Percentiles rank a stretch among this genome's conserved stretches.
These are phyloP conservation scores for Trichoderma breve DNA, from an alignment of 2,329 filamentous ascomycete species.

Conservation along the genomic window DNA sequence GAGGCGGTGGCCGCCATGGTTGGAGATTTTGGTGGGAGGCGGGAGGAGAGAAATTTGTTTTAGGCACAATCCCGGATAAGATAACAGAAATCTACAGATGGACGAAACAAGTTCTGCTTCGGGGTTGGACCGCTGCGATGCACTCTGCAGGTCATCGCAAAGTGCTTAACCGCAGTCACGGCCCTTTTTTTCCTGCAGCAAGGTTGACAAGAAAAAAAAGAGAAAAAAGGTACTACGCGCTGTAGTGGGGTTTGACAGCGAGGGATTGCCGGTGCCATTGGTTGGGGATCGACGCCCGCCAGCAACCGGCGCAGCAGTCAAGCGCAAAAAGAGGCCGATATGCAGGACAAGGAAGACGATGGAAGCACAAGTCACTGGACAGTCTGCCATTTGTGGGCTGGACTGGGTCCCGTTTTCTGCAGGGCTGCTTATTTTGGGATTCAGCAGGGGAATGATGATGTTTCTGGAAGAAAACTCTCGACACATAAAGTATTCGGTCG, in stretches of 20 bases:
- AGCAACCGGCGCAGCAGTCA: neutral
- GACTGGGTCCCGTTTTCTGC: neutral
- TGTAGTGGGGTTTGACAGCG: neutral
- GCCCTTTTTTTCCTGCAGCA: slow-evolving; percentile 8
- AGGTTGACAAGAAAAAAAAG: neutral
- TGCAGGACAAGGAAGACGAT: slow-evolving; percentile 6
- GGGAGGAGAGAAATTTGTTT: neutral
- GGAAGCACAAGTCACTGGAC: neutral
- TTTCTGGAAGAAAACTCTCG: slow-evolving; percentile 1
- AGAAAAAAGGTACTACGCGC: neutral
- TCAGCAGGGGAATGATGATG: neutral
- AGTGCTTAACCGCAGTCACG: neutral
- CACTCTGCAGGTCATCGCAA: slow-evolving; percentile 16
- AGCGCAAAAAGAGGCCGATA: neutral
- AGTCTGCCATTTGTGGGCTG: slow-evolving; percentile 2
- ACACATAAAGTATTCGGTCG: neutral
- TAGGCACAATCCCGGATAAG: neutral
- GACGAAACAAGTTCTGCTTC: neutral
- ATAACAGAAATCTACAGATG: neutral
- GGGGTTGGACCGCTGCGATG: slow-evolving; percentile 11
- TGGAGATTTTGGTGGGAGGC: neutral
- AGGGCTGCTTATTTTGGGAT: neutral
- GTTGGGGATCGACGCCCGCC: neutral
- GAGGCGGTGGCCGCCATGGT: slow-evolving; percentile 7
- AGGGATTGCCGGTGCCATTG: neutral